Percentiles rank a stretch among this genome's conserved stretches.
These are phyloP conservation scores for Nitzschia palea DNA, from an alignment of 108 stramenopile species.

Conservation along the genomic window DNA sequence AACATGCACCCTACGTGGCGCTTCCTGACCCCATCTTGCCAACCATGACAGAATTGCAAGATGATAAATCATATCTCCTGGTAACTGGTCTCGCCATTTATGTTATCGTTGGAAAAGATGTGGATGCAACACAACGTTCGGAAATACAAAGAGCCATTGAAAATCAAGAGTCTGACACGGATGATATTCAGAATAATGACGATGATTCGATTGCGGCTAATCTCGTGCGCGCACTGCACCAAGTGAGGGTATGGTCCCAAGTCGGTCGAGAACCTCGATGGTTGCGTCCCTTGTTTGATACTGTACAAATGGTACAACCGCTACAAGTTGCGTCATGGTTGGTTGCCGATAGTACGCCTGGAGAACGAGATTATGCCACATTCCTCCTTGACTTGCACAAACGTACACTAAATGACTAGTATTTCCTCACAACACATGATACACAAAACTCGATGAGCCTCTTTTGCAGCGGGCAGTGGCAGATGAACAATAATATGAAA, in stretches of 20 bases:
- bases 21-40: conserved; percentile 14
- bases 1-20: conserved; percentile 22
- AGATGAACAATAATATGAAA: too few species aligned
- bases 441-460: too few species aligned
- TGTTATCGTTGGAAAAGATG: conserved; percentile 13
- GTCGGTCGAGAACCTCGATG: conserved; percentile 29
- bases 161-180: too few species aligned
- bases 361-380: not conserved
- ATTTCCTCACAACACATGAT: too few species aligned
- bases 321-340: not conserved
- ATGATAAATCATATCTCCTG: conserved; percentile 20
- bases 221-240: conserved; percentile 4
- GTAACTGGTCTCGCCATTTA: conserved; percentile 22
- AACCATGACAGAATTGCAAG: conserved; percentile 13
- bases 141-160: too few species aligned
- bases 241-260: conserved; percentile 28
- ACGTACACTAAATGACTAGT: too few species aligned
- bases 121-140: too few species aligned
- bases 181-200: too few species aligned
- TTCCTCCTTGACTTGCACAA: not conserved
- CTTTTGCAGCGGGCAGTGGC: too few species aligned
- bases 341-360: not conserved
- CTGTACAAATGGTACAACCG: not conserved
- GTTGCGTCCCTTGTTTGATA: conserved; percentile 10
- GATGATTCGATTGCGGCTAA: not conserved